A percentile compares a stretch with the other conserved stretches of the same genome.
Evolutionary conservation across 192 early-diverging fungal species (phyloP).

Genomic region (Gorgonomyces haynaldii): DNA sequence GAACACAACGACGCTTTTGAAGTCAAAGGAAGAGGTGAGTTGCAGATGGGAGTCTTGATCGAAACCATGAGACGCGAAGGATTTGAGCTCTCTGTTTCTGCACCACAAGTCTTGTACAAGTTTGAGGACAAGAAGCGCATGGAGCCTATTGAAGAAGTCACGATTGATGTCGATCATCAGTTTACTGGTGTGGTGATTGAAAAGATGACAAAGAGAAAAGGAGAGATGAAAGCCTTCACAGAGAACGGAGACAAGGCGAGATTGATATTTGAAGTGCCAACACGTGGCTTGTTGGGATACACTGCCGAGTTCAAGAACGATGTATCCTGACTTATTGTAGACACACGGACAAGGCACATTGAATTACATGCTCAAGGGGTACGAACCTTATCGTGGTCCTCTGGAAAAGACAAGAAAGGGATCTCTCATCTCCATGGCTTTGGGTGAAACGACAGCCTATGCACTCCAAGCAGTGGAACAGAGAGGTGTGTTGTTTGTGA

Average conservation of each 20-base stretch:
- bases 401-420: constrained; percentile 67
- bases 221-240: constrained; percentile 60
- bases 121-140: constrained; percentile 23
- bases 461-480: constrained; percentile 64
- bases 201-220: constrained; percentile 73
- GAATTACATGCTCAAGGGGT: constrained; percentile 67
- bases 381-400: constrained; percentile 58
- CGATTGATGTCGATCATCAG: constrained; percentile 63
- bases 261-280: constrained; percentile 68
- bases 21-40: constrained; percentile 77
- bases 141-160: constrained; percentile 77
- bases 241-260: constrained; percentile 62
- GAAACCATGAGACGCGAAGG: constrained; percentile 86
- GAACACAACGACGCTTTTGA: constrained; percentile 64
- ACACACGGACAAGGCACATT: constrained; percentile 71
- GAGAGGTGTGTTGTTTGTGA: constrained; percentile 68
- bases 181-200: constrained; percentile 68
- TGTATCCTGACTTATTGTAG: constrained; percentile 12
- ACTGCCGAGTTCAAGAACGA: constrained; percentile 83
- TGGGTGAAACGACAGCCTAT: constrained; percentile 59
- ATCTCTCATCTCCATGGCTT: constrained; percentile 58
- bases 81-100: constrained; percentile 71
- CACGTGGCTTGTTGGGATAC: constrained; percentile 71
- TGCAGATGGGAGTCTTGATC: constrained; percentile 75
- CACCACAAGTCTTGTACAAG: constrained; percentile 73